A percentile compares a stretch with the other conserved stretches of the same genome.
Conservation (phyloP, 768 basidiomycete species). For the Phylloporus scabripes region DNA sequence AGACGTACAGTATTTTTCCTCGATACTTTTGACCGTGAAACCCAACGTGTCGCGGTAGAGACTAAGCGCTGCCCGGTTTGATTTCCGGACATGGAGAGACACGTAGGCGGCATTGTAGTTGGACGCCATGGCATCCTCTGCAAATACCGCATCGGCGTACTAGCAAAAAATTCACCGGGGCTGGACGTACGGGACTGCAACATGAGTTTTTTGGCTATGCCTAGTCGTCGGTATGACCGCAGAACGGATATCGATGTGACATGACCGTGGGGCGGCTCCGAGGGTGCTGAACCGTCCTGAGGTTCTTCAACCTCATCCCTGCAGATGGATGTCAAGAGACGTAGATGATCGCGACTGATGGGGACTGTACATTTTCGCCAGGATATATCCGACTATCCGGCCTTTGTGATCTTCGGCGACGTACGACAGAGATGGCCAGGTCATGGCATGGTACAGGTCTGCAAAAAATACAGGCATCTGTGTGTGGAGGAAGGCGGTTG, state of each 20-base stretch:
- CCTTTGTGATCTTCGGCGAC: conserved; percentile 90
- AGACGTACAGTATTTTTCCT: conserved; percentile 87
- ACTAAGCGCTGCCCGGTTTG: conserved; percentile 87
- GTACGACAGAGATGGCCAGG: conserved; percentile 91
- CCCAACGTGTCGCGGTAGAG: conserved; percentile 88
- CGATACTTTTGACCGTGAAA: conserved; percentile 80
- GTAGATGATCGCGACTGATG: background rate
- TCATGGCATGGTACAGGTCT: conserved; percentile 89
- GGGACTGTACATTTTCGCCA: conserved; percentile 82
- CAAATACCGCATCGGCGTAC: background rate
- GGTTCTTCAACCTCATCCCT: conserved; percentile 51
- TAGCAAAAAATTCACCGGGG: background rate
- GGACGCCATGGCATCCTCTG: conserved; percentile 88
- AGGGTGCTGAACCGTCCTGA: conserved; percentile 47
- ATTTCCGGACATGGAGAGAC: conserved; percentile 88
- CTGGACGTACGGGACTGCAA: conserved; percentile 72
- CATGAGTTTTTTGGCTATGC: conserved; percentile 93
- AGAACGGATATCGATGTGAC: conserved; percentile 96
- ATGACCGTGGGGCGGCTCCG: conserved; percentile 70
- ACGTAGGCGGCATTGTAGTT: conserved; percentile 84
- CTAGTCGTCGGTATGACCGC: conserved; percentile 83
- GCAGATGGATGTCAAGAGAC: conserved; percentile 25
- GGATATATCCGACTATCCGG: conserved; percentile 87
- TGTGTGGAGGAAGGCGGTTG: background rate
- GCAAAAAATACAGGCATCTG: background rate